phyloP scores from a whole-genome alignment of 2,329 filamentous ascomycete genomes.

The Lecanicillium sp. region DNA sequence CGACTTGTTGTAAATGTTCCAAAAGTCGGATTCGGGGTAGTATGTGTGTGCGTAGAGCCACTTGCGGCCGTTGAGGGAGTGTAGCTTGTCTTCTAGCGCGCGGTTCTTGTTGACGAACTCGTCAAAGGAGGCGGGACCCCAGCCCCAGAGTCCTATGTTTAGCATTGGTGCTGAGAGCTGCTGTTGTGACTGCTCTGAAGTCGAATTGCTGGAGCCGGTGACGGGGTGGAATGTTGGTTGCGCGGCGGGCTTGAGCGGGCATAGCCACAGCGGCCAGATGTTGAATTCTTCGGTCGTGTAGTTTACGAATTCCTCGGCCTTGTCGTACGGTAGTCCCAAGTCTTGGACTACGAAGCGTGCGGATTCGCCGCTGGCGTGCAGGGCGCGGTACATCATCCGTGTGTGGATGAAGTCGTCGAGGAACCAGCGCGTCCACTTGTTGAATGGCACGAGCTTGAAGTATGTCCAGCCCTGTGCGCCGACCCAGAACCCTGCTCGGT shows the following conservation, averaged over 20 bases:
- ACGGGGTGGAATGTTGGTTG: constrained; percentile 49
- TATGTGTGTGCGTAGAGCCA: constrained; percentile 85
- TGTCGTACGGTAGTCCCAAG: constrained; percentile 47
- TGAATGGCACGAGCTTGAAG: constrained; percentile 58
- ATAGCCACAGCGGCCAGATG: constrained; percentile 56
- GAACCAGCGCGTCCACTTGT: constrained; percentile 54
- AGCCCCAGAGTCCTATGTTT: constrained; percentile 72
- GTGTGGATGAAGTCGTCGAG: constrained; percentile 68
- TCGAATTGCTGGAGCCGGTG: constrained; percentile 26
- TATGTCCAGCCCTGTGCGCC: constrained; percentile 58
- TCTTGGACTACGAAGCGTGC: constrained; percentile 62
- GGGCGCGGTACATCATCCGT: constrained; percentile 63
- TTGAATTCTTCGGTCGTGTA: constrained; percentile 40
- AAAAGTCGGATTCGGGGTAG: constrained; percentile 66
- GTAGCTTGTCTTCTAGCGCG: constrained; percentile 60
- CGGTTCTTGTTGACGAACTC: constrained; percentile 65
- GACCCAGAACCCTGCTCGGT: constrained; percentile 69
- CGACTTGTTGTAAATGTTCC: constrained; percentile 47
- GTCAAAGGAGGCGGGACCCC: constrained; percentile 47
- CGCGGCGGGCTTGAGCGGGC: constrained; percentile 40
- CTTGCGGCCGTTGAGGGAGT: constrained; percentile 66
- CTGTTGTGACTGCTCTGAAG: constrained; percentile 10
- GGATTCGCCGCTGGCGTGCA: constrained; percentile 59
- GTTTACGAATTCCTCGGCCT: constrained; percentile 43
- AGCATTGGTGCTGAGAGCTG: constrained; percentile 33